Evolutionary conservation across 805 yeast species (phyloP), one percentile per base, ranked within the genome.

Genomic region (Wickerhamomyces ciferrii): DNA sequence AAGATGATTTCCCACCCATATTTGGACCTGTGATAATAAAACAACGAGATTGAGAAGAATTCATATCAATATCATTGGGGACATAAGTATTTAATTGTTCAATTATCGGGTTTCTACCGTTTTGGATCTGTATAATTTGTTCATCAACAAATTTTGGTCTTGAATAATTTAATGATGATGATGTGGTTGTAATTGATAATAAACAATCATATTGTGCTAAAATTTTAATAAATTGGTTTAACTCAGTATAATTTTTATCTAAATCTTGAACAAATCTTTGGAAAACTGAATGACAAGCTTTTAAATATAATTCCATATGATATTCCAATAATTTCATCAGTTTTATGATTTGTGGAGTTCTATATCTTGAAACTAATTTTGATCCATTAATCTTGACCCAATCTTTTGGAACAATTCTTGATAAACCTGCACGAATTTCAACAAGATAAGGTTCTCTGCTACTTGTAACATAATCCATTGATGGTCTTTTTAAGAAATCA

Each of bases 1-100:
- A 90, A 0, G 97, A 90, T 0, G 96, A 86, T 65, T 90, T 90
- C 57, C 97, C 97, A 48, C 97, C 97, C 97, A 90, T 90, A 61
- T 90, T 91, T 24, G 97, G 97, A 10, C 97, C 97, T 0, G 97
- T 91, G 32, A 94, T 89, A 17, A 94, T 84, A 11, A 81, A 71
- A 58, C 94, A 91, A 42, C 86, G 87, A 5, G 79, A 69, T 2
- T 62, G 58, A 11, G 71, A 76, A 20, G 25, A 8, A 44, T 79
- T 75, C 35, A 71, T 65, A 10, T 86, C 83, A 59, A 92, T 96
- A 60, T 91, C 90, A 11, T 97, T 82, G 43, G 95, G 90, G 55
- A 94, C 91, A 37, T 54, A 53, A 2, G 24, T 39, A 11, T 44
- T 38, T n/a, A 47, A 47, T 34, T 86, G 65, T 60, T 91, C 97